A percentile compares a stretch with the other conserved stretches of the same genome.
Conservation (phyloP, 768 basidiomycete species). For the Boletus rubescentipes region DNA sequence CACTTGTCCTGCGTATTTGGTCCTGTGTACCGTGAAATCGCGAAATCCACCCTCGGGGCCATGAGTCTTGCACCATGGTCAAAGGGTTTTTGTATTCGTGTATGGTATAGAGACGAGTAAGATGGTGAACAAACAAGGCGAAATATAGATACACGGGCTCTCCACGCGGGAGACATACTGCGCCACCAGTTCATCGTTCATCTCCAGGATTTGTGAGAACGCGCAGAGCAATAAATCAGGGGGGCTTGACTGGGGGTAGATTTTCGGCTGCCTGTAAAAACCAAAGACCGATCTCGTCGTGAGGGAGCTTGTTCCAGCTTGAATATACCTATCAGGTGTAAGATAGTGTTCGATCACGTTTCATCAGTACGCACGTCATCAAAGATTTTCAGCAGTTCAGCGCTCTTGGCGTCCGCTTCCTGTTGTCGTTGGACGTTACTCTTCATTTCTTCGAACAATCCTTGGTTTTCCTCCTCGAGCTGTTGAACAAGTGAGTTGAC, state of each 20-base stretch:
- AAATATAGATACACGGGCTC: too few species aligned
- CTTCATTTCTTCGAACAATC: slow-evolving; percentile 48
- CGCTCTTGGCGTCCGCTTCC: slow-evolving; percentile 45
- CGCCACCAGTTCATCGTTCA: too few species aligned
- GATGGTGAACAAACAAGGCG: too few species aligned
- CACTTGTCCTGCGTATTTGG: too few species aligned
- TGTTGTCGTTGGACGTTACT: slow-evolving; percentile 45
- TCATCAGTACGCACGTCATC: slow-evolving; percentile 44
- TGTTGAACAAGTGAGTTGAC: slow-evolving; percentile 24
- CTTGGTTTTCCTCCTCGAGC: slow-evolving; percentile 58
- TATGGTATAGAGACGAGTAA: too few species aligned
- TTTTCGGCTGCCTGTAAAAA: slow-evolving; percentile 39
- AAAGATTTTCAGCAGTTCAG: slow-evolving; percentile 50
- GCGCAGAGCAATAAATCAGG: not conserved
- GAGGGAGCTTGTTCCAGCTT: slow-evolving; percentile 55
- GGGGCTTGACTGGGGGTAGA: slow-evolving; percentile 30
- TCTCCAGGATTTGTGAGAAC: too few species aligned
- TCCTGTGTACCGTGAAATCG: too few species aligned
- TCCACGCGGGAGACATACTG: too few species aligned
- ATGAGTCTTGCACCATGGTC: too few species aligned
- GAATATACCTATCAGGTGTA: slow-evolving; percentile 40
- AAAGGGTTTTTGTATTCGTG: too few species aligned
- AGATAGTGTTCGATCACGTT: not conserved
- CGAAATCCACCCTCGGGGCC: too few species aligned
- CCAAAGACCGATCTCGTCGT: slow-evolving; percentile 62